A percentile compares a stretch with the other conserved stretches of the same genome.
Conservation (phyloP, 73 alveolate genomes). For the Uronychia binucleata region DNA sequence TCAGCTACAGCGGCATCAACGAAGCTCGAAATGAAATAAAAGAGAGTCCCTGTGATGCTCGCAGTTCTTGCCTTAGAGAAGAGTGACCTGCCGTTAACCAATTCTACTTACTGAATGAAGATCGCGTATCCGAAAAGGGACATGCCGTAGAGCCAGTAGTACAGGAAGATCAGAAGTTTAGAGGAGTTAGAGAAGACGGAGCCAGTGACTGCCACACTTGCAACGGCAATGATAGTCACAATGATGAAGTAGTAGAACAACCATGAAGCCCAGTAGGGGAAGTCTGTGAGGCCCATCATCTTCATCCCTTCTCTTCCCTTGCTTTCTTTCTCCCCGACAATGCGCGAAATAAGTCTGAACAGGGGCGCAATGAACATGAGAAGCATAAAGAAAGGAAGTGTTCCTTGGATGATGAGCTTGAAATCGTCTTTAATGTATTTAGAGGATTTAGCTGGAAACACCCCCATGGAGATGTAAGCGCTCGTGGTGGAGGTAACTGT, state of each 20-base stretch:
- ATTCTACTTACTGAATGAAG: constrained; percentile 25
- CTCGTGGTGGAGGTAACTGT: constrained; percentile 22
- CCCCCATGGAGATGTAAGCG: constrained; percentile 32
- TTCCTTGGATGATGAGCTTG: neutral
- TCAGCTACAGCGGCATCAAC: constrained; percentile 28
- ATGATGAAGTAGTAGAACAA: constrained; percentile 61
- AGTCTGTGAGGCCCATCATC: constrained; percentile 95
- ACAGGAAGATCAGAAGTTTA: constrained; percentile 42
- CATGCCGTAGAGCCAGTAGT: constrained; percentile 56
- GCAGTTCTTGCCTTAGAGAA: constrained; percentile 73
- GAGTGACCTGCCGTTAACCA: constrained; percentile 58
- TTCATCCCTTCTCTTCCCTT: constrained; percentile 97
- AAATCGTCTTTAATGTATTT: constrained; percentile 19
- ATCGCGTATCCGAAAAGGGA: constrained; percentile 57
- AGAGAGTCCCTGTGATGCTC: constrained; percentile 33
- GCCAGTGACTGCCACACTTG: constrained; percentile 2
- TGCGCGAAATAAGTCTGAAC: constrained; percentile 68
- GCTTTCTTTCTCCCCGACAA: constrained; percentile 91
- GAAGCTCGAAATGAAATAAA: constrained; percentile 37
- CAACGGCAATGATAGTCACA: constrained; percentile 37
- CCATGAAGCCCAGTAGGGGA: constrained; percentile 87
- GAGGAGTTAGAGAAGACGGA: constrained; percentile 26
- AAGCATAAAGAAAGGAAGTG: constrained; percentile 54
- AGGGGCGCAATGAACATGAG: constrained; percentile 84
- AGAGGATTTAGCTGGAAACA: constrained; percentile 4